These are phyloP conservation scores for Carallia brachiata DNA, from an alignment of 345 rosid species.

Conservation along the genomic window DNA sequence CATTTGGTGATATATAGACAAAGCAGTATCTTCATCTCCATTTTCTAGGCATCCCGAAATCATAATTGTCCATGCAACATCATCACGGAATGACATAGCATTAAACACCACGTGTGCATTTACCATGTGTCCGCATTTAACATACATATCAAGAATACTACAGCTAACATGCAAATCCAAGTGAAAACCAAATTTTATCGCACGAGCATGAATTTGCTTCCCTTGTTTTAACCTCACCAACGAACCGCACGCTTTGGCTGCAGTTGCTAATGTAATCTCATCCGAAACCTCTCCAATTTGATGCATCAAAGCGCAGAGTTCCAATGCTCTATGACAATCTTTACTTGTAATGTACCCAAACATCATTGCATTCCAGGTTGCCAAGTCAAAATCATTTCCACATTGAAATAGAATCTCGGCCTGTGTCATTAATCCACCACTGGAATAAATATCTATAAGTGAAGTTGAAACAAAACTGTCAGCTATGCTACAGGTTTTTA, in stretches of 20 bases:
- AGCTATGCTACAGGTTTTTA: constrained; percentile 29
- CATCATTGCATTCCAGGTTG: constrained; percentile 61
- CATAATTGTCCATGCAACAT: constrained; percentile 74
- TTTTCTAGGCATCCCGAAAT: constrained; percentile 64
- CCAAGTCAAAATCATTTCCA: constrained; percentile 40
- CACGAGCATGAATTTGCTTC: constrained; percentile 50
- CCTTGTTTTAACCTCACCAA: constrained; percentile 41
- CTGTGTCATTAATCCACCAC: constrained; percentile 44
- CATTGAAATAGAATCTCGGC: constrained; percentile 44
- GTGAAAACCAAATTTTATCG: constrained; percentile 40
- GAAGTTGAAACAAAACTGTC: constrained; percentile 55
- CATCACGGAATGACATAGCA: constrained; percentile 43
- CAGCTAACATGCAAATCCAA: constrained; percentile 50
- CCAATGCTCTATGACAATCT: constrained; percentile 38
- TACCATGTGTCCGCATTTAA: constrained; percentile 54
- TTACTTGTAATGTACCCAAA: constrained; percentile 40
- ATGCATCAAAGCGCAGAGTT: constrained; percentile 48
- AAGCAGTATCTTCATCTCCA: constrained; percentile 53
- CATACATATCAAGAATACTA: constrained; percentile 59
- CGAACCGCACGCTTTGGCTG: constrained; percentile 48
- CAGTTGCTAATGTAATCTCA: constrained; percentile 49
- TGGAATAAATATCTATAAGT: constrained; percentile 50
- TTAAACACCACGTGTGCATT: constrained; percentile 46
- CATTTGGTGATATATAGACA: constrained; percentile 54
- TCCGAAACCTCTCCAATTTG: constrained; percentile 39